Conservation (phyloP, 2,329 filamentous ascomycete genomes). For the Didymella lethalis region DNA sequence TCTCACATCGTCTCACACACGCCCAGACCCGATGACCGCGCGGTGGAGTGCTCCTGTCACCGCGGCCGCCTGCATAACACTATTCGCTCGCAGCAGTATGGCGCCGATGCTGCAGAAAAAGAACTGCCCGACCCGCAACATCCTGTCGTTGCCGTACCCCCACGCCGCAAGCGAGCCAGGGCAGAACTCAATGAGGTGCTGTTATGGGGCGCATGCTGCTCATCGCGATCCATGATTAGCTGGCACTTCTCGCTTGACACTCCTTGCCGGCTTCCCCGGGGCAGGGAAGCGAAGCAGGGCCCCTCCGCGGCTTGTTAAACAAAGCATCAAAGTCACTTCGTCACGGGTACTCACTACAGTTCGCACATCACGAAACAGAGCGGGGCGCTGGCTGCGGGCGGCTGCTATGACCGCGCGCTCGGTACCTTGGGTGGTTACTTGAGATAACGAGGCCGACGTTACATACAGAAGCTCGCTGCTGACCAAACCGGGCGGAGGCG, state of each 20-base stretch:
- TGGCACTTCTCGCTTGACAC: constrained; percentile 35
- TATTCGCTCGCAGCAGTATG: constrained; percentile 41
- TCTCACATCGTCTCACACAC: constrained; percentile 35
- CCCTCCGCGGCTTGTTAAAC: constrained; percentile 10
- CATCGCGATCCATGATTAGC: constrained; percentile 21
- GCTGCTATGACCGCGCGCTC: constrained; percentile 39
- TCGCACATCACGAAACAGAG: constrained; percentile 32
- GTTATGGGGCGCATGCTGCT: constrained; percentile 2
- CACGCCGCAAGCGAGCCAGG: constrained; percentile 41
- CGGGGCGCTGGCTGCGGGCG: constrained; percentile 34
- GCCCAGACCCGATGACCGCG: constrained; percentile 31
- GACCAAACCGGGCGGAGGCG: constrained; percentile 30
- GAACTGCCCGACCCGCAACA: constrained; percentile 38
- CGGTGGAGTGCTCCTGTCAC: constrained; percentile 41
- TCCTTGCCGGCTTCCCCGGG: constrained; percentile 46
- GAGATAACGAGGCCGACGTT: constrained; percentile 48
- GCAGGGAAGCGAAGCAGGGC: constrained; percentile 11
- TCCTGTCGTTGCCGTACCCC: constrained; percentile 30
- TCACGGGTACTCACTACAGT: constrained; percentile 27
- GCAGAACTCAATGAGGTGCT: constrained; percentile 16
- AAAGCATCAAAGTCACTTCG: constrained; percentile 30
- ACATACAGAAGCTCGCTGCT: constrained; percentile 42
- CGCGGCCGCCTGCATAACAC: constrained; percentile 36
- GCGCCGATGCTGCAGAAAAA: constrained; percentile 43
- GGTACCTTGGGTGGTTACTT: constrained; percentile 42